Conservation (phyloP, 192 early-diverging fungal species). For the Haplosporangium gracile region DNA sequence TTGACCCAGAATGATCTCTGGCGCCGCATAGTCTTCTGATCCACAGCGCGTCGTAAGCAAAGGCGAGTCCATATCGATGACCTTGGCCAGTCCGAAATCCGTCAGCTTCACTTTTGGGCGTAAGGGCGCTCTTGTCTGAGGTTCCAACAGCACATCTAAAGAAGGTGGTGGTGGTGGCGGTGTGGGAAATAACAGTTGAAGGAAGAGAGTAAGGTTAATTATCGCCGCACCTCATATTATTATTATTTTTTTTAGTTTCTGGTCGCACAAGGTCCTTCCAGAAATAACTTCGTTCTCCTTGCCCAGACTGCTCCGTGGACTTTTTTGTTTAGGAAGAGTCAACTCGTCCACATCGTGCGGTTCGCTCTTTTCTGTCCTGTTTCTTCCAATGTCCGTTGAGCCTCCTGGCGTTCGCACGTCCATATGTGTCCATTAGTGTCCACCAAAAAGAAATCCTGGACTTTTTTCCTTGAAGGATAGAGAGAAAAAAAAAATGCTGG, state of each 20-base stretch:
- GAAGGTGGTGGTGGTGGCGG: not conserved
- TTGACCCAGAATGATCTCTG: constrained; percentile 73
- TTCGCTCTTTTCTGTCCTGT: not conserved
- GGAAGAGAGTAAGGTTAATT: constrained; percentile 2
- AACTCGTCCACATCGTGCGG: not conserved
- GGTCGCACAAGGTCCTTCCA: not conserved
- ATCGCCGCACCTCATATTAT: not conserved
- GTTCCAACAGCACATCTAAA: constrained; percentile 59
- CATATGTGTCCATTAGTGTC: not conserved
- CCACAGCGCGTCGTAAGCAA: constrained; percentile 74
- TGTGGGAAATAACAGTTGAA: not conserved
- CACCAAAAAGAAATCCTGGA: not conserved
- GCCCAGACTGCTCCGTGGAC: not conserved
- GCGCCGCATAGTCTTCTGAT: constrained; percentile 82
- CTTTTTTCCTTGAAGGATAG: not conserved
- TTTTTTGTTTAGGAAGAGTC: not conserved
- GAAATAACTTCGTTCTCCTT: constrained; percentile 2
- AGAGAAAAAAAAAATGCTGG: not conserved
- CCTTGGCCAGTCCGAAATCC: constrained; percentile 73
- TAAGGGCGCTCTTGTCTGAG: constrained; percentile 24
- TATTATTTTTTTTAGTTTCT: not conserved
- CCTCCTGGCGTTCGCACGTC: not conserved
- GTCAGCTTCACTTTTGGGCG: constrained; percentile 69
- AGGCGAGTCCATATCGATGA: constrained; percentile 60
- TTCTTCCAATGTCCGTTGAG: not conserved